phyloP scores from a whole-genome alignment of 176 grass and related monocot species.

The sorghum (Sorghum bicolor) region DNA sequence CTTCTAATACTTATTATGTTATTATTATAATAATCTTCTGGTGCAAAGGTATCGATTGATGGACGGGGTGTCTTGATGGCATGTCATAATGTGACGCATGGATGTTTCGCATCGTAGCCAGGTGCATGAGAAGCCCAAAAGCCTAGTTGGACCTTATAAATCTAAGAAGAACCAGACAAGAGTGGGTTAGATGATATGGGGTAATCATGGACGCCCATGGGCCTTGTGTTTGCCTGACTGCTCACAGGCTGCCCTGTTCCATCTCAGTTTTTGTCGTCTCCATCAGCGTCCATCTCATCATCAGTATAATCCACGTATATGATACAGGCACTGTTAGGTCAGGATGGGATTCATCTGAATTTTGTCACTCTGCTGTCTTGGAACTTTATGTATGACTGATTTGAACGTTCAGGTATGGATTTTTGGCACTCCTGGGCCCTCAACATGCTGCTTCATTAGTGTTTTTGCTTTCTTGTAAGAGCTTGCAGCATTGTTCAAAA shows the following conservation, averaged over 20 bases:
- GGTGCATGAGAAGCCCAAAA: conserved; percentile 16
- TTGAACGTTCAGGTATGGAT: neutral
- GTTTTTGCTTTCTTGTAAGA: neutral
- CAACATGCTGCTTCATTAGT: neutral
- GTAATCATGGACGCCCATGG: neutral
- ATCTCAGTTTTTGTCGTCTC: conserved; percentile 23
- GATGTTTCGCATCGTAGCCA: neutral
- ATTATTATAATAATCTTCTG: too few species aligned
- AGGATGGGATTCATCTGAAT: conserved; percentile 30
- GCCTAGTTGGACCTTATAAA: conserved; percentile 6
- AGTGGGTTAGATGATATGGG: conserved; percentile 24
- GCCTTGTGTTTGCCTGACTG: conserved; percentile 1
- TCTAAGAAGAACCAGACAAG: conserved; percentile 27
- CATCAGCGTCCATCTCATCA: neutral
- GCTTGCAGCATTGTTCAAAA: neutral
- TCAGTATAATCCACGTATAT: conserved; percentile 7
- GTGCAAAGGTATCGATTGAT: too few species aligned
- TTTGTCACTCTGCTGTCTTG: conserved; percentile 1
- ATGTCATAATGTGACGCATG: neutral
- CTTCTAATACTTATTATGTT: too few species aligned
- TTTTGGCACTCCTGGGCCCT: neutral
- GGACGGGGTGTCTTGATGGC: too few species aligned
- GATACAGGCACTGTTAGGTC: conserved; percentile 9
- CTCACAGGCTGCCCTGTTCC: conserved; percentile 22
- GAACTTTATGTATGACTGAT: conserved; percentile 7